A percentile compares a stretch with the other conserved stretches of the same genome.
These are phyloP conservation scores for Phalaenopsis aphrodite DNA, from an alignment of 106 monocot genomes.

Conservation along the genomic window DNA sequence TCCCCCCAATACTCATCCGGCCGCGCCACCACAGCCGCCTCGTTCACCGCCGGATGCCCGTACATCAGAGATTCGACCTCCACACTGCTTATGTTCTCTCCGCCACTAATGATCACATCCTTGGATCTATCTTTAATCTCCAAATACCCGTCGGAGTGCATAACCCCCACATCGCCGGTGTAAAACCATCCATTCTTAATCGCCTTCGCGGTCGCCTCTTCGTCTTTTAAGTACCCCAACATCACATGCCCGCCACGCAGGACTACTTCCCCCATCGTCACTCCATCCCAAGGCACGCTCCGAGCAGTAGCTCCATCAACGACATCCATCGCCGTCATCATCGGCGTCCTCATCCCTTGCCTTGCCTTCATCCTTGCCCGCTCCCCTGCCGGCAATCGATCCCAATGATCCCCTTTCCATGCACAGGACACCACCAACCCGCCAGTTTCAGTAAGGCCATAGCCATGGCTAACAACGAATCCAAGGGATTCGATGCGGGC, in stretches of 20 bases:
- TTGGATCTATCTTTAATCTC: slow-evolving; percentile 30
- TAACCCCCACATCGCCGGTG: slow-evolving; percentile 30
- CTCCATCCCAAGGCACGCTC: slow-evolving; percentile 26
- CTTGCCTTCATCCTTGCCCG: slow-evolving; percentile 49
- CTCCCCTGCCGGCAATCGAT: slow-evolving; percentile 36
- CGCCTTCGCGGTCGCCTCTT: slow-evolving; percentile 3
- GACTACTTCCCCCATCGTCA: slow-evolving; percentile 13
- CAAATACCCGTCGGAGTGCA: slow-evolving; percentile 27
- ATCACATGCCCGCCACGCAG: neutral
- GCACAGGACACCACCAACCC: slow-evolving; percentile 24
- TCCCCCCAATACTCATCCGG: slow-evolving; percentile 32
- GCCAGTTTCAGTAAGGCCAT: slow-evolving; percentile 45
- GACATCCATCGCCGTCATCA: slow-evolving; percentile 28
- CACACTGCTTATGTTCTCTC: slow-evolving; percentile 39
- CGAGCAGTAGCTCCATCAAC: slow-evolving; percentile 13
- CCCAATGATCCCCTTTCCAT: slow-evolving; percentile 62
- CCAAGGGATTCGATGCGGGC: slow-evolving; percentile 33
- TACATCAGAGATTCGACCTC: slow-evolving; percentile 42
- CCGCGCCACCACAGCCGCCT: slow-evolving; percentile 26
- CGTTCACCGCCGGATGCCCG: slow-evolving; percentile 21
- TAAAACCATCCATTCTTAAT: slow-evolving; percentile 20
- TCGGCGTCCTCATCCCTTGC: slow-evolving; percentile 37
- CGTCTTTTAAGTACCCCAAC: slow-evolving; percentile 6
- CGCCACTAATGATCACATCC: slow-evolving; percentile 32
- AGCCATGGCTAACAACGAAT: slow-evolving; percentile 49